Base-by-base conservation (phyloP, 1,284 basidiomycete species). In the Megacollybia platyphylla region DNA sequence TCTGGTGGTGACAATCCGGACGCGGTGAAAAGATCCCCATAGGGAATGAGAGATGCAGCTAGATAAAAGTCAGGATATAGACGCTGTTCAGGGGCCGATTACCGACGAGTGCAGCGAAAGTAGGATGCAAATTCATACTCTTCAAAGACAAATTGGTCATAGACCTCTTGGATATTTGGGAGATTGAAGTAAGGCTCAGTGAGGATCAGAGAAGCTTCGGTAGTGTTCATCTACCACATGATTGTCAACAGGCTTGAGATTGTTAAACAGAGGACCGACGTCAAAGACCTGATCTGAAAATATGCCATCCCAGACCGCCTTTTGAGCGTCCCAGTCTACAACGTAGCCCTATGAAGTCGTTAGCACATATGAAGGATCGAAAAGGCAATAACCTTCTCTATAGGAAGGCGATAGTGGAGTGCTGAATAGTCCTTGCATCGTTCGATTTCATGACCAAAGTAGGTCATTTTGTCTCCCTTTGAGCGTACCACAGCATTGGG, bases 101-200 rank as follows among this genome's bases (percentile, higher is more conserved):
- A 69, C 83, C 58, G 61, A 92, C 89, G 81, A 41, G 87, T 78
- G 54, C 77, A 80, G 29, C 91, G 74, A 59, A 78, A 73, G 57
- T 89, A 88, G 38, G 86, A 81, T 36, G 71, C 67, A 55, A 94
- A 96, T 53, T 93, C 92, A 64, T 93, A 97, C 60, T 96, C 91
- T 55, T 97, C 93, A 54, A 96, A 96, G 0, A 94, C 68, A 56
- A 97, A 85, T 61, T 96, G 85, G 58, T 97, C 93, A 50, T 92
- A 91, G 32, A 87, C 76, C 35, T 89, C 84, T 62, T 92, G 86
- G 13, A 94, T 76, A 56, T 89, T 90, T 13, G 88, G 87, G 7
- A 94, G 67, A 59, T 94, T 90, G 70, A 93, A 87, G 57, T 90
- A 90, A 2, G 92, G 88, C 61, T 97, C 93, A 2, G 93, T 96